phyloP scores from a whole-genome alignment of 352 stramenopile genomes.

The Pythium periplocum region DNA sequence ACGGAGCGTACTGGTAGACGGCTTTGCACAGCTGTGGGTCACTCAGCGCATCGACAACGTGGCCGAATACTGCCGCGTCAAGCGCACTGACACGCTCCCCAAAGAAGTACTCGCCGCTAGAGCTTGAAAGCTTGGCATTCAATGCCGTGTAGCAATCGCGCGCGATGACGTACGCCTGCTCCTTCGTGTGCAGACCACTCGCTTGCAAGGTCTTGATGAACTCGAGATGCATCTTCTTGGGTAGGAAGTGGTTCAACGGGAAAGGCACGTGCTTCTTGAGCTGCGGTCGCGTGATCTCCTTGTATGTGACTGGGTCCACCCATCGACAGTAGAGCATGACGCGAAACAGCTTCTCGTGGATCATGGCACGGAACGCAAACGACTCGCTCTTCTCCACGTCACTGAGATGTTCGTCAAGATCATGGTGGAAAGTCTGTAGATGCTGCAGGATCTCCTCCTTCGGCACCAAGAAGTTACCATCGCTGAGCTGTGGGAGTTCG shows the following conservation, averaged over 20 bases:
- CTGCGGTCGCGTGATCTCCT: conserved; percentile 75
- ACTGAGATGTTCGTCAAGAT: conserved; percentile 70
- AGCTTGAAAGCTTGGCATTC: conserved; percentile 71
- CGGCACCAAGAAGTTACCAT: conserved; percentile 83
- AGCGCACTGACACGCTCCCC: conserved; percentile 58
- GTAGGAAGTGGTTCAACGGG: conserved; percentile 73
- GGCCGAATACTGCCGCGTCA: conserved; percentile 77
- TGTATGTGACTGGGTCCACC: conserved; percentile 81
- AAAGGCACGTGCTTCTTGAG: conserved; percentile 82
- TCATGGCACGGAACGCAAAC: conserved; percentile 76
- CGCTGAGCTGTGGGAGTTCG: conserved; percentile 77
- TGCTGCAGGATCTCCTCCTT: conserved; percentile 85
- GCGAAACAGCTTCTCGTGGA: conserved; percentile 78
- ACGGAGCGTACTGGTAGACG: conserved; percentile 67
- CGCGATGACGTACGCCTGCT: conserved; percentile 77
- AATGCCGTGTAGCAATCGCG: conserved; percentile 83
- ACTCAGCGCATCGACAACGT: conserved; percentile 73
- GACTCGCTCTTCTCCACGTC: conserved; percentile 74
- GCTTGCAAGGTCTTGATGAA: conserved; percentile 50
- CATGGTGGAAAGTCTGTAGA: conserved; percentile 81
- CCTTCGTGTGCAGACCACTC: conserved; percentile 60
- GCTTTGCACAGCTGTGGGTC: conserved; percentile 67
- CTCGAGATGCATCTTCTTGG: conserved; percentile 82
- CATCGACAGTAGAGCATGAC: conserved; percentile 81
- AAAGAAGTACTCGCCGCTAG: conserved; percentile 61